Percentiles rank a stretch among this genome's conserved stretches.
Conservation (phyloP, 352 stramenopile genomes). For the Pythium brachiatum region DNA sequence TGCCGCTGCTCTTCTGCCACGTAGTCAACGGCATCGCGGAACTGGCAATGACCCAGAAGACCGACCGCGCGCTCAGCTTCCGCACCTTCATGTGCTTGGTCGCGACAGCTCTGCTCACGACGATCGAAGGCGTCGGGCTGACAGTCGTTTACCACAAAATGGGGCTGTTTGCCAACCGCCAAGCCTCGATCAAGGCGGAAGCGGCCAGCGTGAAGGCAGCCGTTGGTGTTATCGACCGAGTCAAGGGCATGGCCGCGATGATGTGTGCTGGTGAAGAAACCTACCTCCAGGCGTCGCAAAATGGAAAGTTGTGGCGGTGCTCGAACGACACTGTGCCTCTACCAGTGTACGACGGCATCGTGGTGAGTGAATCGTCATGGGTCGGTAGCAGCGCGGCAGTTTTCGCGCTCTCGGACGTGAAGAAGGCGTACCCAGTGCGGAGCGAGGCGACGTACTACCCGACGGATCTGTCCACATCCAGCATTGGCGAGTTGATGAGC, state of each 20-base stretch:
- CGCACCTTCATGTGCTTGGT: constrained; percentile 34
- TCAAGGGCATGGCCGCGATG: constrained; percentile 34
- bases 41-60: constrained; percentile 41
- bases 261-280: constrained; percentile 31
- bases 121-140: constrained; percentile 35
- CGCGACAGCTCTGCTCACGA: constrained; percentile 30
- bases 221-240: constrained; percentile 8
- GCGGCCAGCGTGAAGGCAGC: constrained; percentile 4
- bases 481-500: neutral
- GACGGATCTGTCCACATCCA: constrained; percentile 2
- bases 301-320: constrained; percentile 33
- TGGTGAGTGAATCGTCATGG: neutral
- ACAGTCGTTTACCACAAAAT: constrained; percentile 28
- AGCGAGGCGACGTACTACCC: constrained; percentile 24
- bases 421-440: constrained; percentile 7
- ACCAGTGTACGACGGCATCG: constrained; percentile 28
- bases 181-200: neutral
- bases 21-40: constrained; percentile 41
- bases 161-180: constrained; percentile 27
- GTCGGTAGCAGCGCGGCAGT: constrained; percentile 24
- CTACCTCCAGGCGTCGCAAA: constrained; percentile 38
- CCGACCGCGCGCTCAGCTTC: constrained; percentile 33
- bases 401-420: constrained; percentile 7
- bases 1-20: constrained; percentile 50
- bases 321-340: constrained; percentile 44